Conservation (phyloP, 2,329 filamentous ascomycete genomes). For the Coleophoma eucalyptorum region DNA sequence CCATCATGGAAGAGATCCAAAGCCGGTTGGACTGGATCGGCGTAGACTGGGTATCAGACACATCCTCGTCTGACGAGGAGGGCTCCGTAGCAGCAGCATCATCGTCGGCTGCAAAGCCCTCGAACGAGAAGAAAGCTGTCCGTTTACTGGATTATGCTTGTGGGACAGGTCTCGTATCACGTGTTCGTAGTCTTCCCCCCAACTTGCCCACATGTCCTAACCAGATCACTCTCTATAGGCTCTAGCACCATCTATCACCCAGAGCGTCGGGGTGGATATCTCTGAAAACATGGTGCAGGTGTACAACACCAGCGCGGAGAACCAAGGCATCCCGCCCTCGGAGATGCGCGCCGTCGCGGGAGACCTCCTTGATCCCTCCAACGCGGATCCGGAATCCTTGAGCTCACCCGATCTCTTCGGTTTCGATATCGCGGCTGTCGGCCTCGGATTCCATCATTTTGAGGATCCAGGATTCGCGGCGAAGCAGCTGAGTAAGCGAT, state of each 20-base stretch:
- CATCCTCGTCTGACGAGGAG: constrained; percentile 26
- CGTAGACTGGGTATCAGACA: constrained; percentile 45
- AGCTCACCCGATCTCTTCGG: constrained; percentile 57
- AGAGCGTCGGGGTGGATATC: constrained; percentile 66
- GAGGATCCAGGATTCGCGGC: constrained; percentile 59
- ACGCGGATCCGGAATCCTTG: constrained; percentile 50
- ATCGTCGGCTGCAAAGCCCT: constrained; percentile 2
- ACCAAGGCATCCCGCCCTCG: constrained; percentile 45
- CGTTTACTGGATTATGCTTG: constrained; percentile 73
- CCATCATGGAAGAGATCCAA: constrained; percentile 51
- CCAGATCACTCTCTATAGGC: constrained; percentile 34
- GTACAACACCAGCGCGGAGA: constrained; percentile 59
- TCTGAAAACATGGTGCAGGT: constrained; percentile 65
- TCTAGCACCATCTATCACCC: constrained; percentile 57
- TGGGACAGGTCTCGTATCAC: constrained; percentile 64
- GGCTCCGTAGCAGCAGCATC: constrained; percentile 14
- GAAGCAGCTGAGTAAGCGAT: constrained; percentile 52
- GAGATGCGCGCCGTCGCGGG: constrained; percentile 56
- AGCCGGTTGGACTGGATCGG: constrained; percentile 57
- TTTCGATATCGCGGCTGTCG: constrained; percentile 66
- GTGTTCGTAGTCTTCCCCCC: constrained; percentile 38
- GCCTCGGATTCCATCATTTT: constrained; percentile 65
- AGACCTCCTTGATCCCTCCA: constrained; percentile 46
- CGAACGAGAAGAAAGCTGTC: constrained; percentile 28
- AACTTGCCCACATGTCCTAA: background rate